Percentiles rank a stretch among this genome's conserved stretches.
Evolutionary conservation across 768 basidiomycete genomes (phyloP).

Genomic region (Neoboletus subvelutipes): DNA sequence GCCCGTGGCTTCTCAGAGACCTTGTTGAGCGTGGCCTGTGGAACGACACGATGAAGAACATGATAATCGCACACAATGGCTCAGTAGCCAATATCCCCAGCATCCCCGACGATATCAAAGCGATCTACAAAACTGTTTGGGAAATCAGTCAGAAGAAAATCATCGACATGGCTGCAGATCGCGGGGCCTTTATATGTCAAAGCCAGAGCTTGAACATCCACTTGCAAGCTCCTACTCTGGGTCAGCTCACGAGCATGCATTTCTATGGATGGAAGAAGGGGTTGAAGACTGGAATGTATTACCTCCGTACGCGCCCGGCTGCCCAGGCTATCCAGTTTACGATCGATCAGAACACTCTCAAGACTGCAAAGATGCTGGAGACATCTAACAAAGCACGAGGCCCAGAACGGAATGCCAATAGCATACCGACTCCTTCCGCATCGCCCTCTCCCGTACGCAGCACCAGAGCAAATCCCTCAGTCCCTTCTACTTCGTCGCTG

Average conservation of each 20-base stretch:
- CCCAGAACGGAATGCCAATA: conserved; percentile 14
- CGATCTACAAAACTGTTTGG: conserved; percentile 99
- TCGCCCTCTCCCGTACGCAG: conserved; percentile 27
- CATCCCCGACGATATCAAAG: conserved; percentile 90
- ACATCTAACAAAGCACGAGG: conserved; percentile 18
- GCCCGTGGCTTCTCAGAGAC: conserved; percentile 98
- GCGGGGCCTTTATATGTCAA: conserved; percentile 97
- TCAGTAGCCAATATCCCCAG: conserved; percentile 83
- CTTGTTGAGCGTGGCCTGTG: conserved; percentile 93
- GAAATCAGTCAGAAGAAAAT: conserved; percentile 99
- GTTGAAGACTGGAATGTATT: conserved; percentile 98
- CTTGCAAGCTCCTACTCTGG: conserved; percentile 81
- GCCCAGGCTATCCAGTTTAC: conserved; percentile 98
- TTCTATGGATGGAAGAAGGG: conserved; percentile 99
- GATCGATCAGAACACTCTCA: conserved; percentile 78
- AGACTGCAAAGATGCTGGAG: conserved; percentile 44
- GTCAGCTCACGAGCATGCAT: conserved; percentile 94
- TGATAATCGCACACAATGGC: conserved; percentile 96
- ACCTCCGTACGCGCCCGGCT: conserved; percentile 91
- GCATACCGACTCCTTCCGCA: conserved; percentile 26
- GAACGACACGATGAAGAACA: conserved; percentile 99
- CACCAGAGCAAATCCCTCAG: conserved; percentile 34
- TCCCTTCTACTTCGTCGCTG: conserved; percentile 23
- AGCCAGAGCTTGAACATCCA: conserved; percentile 94
- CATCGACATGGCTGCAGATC: conserved; percentile 97